Evolutionary conservation across 148 eudicot species (phyloP), one percentile per base, ranked within the genome.

Genomic region (Heliosperma pusillum): DNA sequence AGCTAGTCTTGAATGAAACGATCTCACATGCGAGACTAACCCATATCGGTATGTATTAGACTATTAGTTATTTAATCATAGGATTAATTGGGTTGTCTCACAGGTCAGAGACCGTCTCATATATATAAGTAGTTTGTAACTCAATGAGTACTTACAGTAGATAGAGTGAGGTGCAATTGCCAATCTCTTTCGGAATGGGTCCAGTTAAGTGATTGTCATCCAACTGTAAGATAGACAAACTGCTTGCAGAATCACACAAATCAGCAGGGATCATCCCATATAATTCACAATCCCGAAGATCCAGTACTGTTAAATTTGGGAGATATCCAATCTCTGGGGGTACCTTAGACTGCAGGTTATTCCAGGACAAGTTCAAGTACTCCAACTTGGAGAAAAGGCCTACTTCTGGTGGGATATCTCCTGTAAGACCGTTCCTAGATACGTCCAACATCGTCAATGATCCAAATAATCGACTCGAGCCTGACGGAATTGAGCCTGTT

Each of bases 301-400:
- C 99, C 66, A 96, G 74, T 36, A 89, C 90, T 0, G 85, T 83
- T 30, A 96, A 84, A 59, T 89, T 89, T 83, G 85, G 87, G 45
- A 88, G 87, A 81, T 83, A 88, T 19, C 97, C 97, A 62, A 96
- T 71, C 74, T 96, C 93, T 22, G 86, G 88, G 27, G 97, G 97
- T 25, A 96, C 81, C 78, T 82, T 84, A 17, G 99, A 88, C 66
- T 87, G 78, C 0, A 96, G 83, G 62, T 74, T 79, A 75, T 96
- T 96, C 91, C 91, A 86, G 8, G 99, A 96, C 77, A 96, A 83
- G 59, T 96, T 96, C 83, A 96, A 80, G 87, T 90, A 83, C 57
- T 74, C 85, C 83, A 96, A 79, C 77, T 79, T 89, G 26, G 93
- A 85, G 25, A 84, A 83, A 17, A 95, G 89, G 15, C 98, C 96